Evolutionary conservation across 176 grass and related monocot species (phyloP), one percentile per base, ranked within the genome.

Genomic region (Dendrocalamus sinicus): DNA sequence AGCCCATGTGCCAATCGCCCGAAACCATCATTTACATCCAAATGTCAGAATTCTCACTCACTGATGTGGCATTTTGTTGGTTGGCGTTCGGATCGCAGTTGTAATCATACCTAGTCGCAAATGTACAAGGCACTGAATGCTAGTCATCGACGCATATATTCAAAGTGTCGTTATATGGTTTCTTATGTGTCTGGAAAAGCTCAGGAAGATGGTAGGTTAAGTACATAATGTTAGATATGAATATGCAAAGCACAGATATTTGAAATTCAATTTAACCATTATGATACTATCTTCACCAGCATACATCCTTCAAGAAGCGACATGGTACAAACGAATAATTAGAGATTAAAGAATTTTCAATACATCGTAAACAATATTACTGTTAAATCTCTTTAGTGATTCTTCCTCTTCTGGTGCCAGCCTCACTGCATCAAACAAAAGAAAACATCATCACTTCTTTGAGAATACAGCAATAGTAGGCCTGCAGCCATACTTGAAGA

Each of bases 361-460:
- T 58, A 63, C 20, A 73, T 48, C 72, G 12, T 73, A 76, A 84
- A 86, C 5, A 75, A 83, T 92, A 93, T 94, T 80, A 98, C 91
- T 93, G 83, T 98, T 98, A 86, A 95, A 98, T 86, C 84, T 91
- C 81, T 98, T 98, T 84, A 65, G 81, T 20, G 96, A 98, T 84
- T 98, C n/a, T n/a, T n/a, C 96, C 74, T 94, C 96, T 92, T 95
- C 93, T 78, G 91, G 96, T 85, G 93, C 96, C 15, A 98, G 89
- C 65, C 93, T 98, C 90, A 95, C 96, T 98, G 78, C 72, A 91
- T 86, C 47, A 89, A 90, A 83, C 45, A 83, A 45, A 81, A 44
- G 58, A 20, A 81, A 83, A 60, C 1, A 79, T 17, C 15, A 67
- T 39, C 0, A 72, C 7, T 69, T 37, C 54, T 75, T 73, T 83